Evolutionary conservation across 2,329 filamentous ascomycete species (phyloP).

Genomic region (Phaeosphaeriaceae sp.): DNA sequence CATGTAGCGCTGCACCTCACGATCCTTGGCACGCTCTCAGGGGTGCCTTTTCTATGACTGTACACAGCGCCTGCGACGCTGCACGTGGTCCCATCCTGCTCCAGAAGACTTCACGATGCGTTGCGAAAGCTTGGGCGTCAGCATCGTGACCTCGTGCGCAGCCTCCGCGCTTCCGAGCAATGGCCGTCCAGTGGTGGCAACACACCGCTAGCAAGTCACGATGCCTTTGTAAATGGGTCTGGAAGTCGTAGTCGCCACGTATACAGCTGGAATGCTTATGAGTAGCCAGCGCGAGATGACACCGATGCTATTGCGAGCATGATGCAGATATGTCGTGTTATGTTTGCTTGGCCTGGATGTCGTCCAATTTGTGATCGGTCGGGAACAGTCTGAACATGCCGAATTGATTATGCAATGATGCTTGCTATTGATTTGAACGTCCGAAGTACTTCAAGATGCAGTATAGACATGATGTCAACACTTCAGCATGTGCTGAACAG

Average conservation of each 20-base stretch:
- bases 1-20: constrained; percentile 25
- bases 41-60: constrained; percentile 20
- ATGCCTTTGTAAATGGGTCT: constrained; percentile 18
- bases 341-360: not conserved
- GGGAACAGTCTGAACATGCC: not conserved
- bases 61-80: constrained; percentile 34
- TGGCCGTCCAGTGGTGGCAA: constrained; percentile 14
- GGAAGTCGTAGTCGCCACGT: constrained; percentile 25
- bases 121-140: constrained; percentile 3
- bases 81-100: constrained; percentile 30
- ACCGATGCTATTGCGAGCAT: not conserved
- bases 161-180: constrained; percentile 19
- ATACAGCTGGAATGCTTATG: constrained; percentile 4
- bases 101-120: constrained; percentile 11
- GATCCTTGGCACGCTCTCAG: constrained; percentile 35
- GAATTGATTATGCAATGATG: not conserved
- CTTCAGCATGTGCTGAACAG: not conserved
- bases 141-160: constrained; percentile 20
- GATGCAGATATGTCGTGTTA: too few relatives aligned
- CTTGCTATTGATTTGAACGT: not conserved
- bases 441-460: not conserved
- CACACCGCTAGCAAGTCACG: constrained; percentile 39
- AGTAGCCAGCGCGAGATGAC: constrained; percentile 3
- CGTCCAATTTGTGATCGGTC: not conserved
- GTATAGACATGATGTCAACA: too few relatives aligned